Percentiles rank a stretch among this genome's conserved stretches.
These are phyloP conservation scores for Fusarium tricinctum DNA, from an alignment of 2,329 filamentous ascomycete genomes.

Conservation along the genomic window DNA sequence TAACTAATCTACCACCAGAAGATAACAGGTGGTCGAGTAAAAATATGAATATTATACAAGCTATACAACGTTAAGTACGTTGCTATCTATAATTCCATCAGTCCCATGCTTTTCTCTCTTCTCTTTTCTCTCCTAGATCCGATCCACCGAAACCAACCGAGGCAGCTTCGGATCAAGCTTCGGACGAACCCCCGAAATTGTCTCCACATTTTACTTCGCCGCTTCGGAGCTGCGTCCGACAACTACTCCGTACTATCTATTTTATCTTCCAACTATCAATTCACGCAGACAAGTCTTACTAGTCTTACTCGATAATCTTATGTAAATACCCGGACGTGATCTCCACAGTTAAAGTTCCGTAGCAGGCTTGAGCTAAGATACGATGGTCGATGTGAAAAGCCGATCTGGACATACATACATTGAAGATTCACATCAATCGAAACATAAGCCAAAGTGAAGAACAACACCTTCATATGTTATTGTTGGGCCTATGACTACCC, in stretches of 20 bases:
- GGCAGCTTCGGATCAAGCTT: conserved; percentile 35
- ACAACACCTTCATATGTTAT: neutral
- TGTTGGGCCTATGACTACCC: neutral
- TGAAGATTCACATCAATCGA: too few relatives aligned
- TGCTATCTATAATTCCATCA: too few relatives aligned
- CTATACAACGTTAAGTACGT: too few relatives aligned
- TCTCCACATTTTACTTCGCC: conserved; percentile 1
- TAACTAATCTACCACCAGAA: too few relatives aligned
- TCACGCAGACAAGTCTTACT: neutral
- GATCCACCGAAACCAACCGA: conserved; percentile 49
- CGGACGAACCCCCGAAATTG: conserved; percentile 17
- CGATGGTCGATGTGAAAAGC: too few relatives aligned
- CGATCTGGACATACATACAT: too few relatives aligned
- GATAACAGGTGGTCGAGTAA: too few relatives aligned
- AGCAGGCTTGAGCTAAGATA: neutral
- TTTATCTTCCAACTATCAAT: conserved; percentile 7
- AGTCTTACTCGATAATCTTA: conserved; percentile 14
- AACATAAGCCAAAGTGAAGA: neutral
- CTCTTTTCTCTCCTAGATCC: conserved; percentile 26
- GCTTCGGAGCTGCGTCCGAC: conserved; percentile 24
- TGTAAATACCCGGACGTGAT: neutral
- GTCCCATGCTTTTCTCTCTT: too few relatives aligned
- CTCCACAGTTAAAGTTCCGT: neutral
- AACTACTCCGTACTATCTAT: neutral
- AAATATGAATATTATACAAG: too few relatives aligned